Evolutionary conservation across 2,329 filamentous ascomycete genomes (phyloP).

Genomic region (Ramularia collo-cygni): DNA sequence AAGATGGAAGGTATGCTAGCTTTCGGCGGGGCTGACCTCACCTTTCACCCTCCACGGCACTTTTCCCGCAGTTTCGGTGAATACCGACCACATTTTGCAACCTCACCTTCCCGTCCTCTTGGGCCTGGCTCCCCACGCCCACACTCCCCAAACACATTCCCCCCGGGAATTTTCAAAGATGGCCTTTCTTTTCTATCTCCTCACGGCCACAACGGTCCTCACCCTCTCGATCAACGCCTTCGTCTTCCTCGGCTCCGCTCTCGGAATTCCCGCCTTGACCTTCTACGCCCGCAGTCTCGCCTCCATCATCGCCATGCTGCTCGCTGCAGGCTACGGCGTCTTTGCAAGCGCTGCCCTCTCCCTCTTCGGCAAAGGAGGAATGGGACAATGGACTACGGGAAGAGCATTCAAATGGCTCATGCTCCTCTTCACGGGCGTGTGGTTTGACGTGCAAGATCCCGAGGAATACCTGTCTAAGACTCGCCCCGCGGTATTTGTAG

Average conservation of each 20-base stretch:
- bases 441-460: slow-evolving; percentile 59
- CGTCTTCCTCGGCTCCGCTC: slow-evolving; percentile 27
- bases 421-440: slow-evolving; percentile 66
- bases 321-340: slow-evolving; percentile 63
- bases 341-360: slow-evolving; percentile 65
- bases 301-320: slow-evolving; percentile 34
- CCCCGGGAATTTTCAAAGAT: no score
- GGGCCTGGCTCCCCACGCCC: no score
- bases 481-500: slow-evolving; percentile 81
- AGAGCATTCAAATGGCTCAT: slow-evolving; percentile 76
- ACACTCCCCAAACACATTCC: no score
- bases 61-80: no score
- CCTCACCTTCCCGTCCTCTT: no score
- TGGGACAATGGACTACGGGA: slow-evolving; percentile 78
- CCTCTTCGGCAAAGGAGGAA: slow-evolving; percentile 62
- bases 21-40: no score
- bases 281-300: slow-evolving; percentile 60
- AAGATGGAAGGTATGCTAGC: no score
- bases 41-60: no score
- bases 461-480: slow-evolving; percentile 35
- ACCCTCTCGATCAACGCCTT: slow-evolving; percentile 31
- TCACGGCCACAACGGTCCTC: slow-evolving; percentile 22
- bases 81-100: no score
- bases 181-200: slow-evolving; percentile 22
- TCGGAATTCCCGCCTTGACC: slow-evolving; percentile 34